Percentiles rank a stretch among this genome's conserved stretches.
Evolutionary conservation across 805 yeast species (phyloP).

Genomic region (Candida xiaguanensis): DNA sequence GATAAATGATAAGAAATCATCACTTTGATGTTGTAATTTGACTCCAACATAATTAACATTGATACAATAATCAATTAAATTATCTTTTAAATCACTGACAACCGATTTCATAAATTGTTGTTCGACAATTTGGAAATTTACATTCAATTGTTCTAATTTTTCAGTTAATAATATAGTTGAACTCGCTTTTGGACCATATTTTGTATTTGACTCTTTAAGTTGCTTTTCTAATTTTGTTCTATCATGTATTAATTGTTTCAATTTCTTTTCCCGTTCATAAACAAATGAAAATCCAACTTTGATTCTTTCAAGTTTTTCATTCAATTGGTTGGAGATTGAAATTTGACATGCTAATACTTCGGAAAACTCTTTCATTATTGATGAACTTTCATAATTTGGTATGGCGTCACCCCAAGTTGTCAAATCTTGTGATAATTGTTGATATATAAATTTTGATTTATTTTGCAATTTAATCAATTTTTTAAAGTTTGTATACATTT

Average conservation of each 20-base stretch:
- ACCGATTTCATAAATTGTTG: constrained; percentile 49
- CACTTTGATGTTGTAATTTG: constrained; percentile 22
- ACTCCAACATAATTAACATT: constrained; percentile 27
- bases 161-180: constrained; percentile 44
- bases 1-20: constrained; percentile 6
- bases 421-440: constrained; percentile 38
- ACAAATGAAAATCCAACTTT: constrained; percentile 44
- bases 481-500: constrained; percentile 10
- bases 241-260: constrained; percentile 32
- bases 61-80: constrained; percentile 42
- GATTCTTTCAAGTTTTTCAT: constrained; percentile 42
- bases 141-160: constrained; percentile 47
- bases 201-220: constrained; percentile 41
- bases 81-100: constrained; percentile 39
- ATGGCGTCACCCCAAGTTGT: constrained; percentile 39
- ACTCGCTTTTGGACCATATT: constrained; percentile 42
- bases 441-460: constrained; percentile 31
- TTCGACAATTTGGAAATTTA: constrained; percentile 50
- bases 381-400: constrained; percentile 36
- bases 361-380: constrained; percentile 38
- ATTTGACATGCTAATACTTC: constrained; percentile 36
- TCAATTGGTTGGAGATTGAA: constrained; percentile 29
- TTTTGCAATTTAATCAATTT: constrained; percentile 35
- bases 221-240: constrained; percentile 35
- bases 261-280: constrained; percentile 48